Base-by-base conservation (phyloP, 2,329 filamentous ascomycete species). In the Ophiostoma novo-ulmi region DNA sequence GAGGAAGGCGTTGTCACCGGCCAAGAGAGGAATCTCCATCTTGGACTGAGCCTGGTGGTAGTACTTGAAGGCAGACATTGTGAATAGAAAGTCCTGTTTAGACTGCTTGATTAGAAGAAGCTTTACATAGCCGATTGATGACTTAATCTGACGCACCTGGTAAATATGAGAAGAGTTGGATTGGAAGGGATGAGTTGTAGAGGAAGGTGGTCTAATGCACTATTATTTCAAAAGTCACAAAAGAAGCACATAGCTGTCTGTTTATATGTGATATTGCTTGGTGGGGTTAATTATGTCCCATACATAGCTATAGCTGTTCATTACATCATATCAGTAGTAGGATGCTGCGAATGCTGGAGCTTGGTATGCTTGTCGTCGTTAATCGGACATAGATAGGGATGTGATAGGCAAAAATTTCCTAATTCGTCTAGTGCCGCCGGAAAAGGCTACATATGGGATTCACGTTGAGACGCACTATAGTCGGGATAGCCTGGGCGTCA, bases 21-120 rank as follows among this genome's bases (percentile, higher is more conserved):
- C 65, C 39, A 67, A 22, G 13, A 67, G 65, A 26, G 65, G 65
- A 22, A 67, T 67, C 39, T 67, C 65, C 20, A 67, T 44, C 22
- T 67, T 67, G 65, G 65, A 67, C 65, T 67, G 65, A 39, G 65
- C 65, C 65, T 67, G 65, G 65, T 41, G 39, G 65, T 67, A 67
- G 65, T 67, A 39, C 26, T 67, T 41, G 38, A 67, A 44, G 41
- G 65, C 64, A 11, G 64, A 41, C 65, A 67, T 67, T 41, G 20
- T 48, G 38, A 31, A 22, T n/a, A 22, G 3, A 17, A 41, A 4
- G 48, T 39, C 31, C 3, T 67, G 65, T 26, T 26, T 20, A 31
- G 38, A 44, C 61, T 64, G 61, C 10, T 22, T 11, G 1, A n/a
- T 65, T 65, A 65, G 63, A 17, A 22, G 6, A 38, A 36, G 35